Evolutionary conservation across 2,329 filamentous ascomycete genomes (phyloP).

Genomic region (Beauveria rudraprayagi): DNA sequence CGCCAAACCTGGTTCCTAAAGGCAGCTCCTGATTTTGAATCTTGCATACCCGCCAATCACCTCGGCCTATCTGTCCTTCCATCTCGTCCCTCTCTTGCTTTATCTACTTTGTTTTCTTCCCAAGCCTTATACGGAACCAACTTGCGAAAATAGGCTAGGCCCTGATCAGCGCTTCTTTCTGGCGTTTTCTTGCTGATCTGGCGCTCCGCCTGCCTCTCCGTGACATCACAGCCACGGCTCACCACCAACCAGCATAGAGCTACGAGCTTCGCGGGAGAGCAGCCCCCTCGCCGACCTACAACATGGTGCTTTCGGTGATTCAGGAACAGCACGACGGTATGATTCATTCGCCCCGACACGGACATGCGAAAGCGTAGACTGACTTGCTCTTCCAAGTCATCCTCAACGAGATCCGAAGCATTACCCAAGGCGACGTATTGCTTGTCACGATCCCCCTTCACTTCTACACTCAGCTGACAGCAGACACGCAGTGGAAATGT

Average conservation of each 20-base stretch:
- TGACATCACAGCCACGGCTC: conserved; percentile 1
- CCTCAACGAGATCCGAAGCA: conserved; percentile 54
- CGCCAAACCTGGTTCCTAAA: conserved; percentile 4
- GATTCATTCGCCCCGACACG: background rate
- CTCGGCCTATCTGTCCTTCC: background rate
- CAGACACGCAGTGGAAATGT: conserved; percentile 75
- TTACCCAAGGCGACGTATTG: conserved; percentile 71
- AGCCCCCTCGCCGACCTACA: conserved; percentile 26
- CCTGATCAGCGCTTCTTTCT: background rate
- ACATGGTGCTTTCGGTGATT: conserved; percentile 78
- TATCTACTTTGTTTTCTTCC: background rate
- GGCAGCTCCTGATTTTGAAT: conserved; percentile 8
- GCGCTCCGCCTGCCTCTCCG: background rate
- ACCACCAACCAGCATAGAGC: background rate
- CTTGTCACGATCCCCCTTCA: background rate
- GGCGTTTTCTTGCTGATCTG: background rate
- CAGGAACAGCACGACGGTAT: conserved; percentile 61
- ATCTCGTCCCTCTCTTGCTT: background rate
- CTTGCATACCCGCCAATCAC: conserved; percentile 6
- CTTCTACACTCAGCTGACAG: background rate
- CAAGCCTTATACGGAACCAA: background rate
- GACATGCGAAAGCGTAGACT: conserved; percentile 9
- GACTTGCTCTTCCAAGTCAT: conserved; percentile 25
- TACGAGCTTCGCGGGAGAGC: background rate
- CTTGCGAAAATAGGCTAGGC: background rate